Evolutionary conservation across 768 basidiomycete genomes (phyloP).

Genomic region (Gelatoporia subvermispora): DNA sequence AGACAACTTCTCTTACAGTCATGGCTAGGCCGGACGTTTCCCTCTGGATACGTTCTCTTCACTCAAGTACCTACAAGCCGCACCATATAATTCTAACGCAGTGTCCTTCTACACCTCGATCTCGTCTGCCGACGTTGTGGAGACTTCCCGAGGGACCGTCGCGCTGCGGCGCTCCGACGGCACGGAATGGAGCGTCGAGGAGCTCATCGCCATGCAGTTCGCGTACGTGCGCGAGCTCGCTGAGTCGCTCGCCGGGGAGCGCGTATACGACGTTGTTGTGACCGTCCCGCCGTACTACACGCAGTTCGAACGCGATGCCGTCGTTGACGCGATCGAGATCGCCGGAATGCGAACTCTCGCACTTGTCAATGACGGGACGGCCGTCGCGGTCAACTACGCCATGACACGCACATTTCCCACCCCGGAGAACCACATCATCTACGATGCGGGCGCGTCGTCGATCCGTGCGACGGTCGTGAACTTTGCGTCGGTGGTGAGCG

Average conservation of each 20-base stretch:
- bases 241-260: slow-evolving; percentile 68
- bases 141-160: slow-evolving; percentile 57
- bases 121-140: slow-evolving; percentile 27
- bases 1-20: neutral
- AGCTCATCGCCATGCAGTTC: slow-evolving; percentile 92
- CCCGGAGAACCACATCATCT: slow-evolving; percentile 85
- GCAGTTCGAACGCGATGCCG: slow-evolving; percentile 86
- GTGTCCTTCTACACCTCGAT: slow-evolving; percentile 45
- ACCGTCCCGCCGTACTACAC: slow-evolving; percentile 90
- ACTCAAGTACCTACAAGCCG: slow-evolving; percentile 79
- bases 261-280: slow-evolving; percentile 78
- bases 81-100: slow-evolving; percentile 52
- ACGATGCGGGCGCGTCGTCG: slow-evolving; percentile 87
- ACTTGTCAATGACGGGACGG: slow-evolving; percentile 88
- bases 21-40: slow-evolving; percentile 78
- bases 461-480: slow-evolving; percentile 74
- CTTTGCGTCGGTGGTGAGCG: slow-evolving; percentile 48
- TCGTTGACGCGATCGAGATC: slow-evolving; percentile 89
- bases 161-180: slow-evolving; percentile 56
- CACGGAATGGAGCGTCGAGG: slow-evolving; percentile 77
- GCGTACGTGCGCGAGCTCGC: slow-evolving; percentile 87
- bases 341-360: slow-evolving; percentile 81
- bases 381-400: slow-evolving; percentile 96
- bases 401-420: slow-evolving; percentile 86
- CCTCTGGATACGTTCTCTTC: slow-evolving; percentile 84